phyloP scores from a whole-genome alignment of 1,284 basidiomycete genomes.

The Puccinia brachypodii region DNA sequence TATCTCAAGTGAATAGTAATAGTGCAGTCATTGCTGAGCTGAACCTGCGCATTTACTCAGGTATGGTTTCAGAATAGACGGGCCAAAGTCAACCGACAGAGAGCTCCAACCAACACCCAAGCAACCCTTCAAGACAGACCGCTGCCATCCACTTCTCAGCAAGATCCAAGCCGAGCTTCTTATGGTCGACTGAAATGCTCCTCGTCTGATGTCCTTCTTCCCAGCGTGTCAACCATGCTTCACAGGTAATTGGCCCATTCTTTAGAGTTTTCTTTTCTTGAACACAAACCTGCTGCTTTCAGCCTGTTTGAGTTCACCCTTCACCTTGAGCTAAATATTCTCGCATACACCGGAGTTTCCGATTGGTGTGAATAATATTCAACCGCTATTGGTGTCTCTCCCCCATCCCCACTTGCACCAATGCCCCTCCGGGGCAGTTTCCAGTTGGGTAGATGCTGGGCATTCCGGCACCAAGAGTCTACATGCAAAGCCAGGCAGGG shows the following conservation, averaged over 20 bases:
- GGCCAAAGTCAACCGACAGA: conserved; percentile 52
- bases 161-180: neutral
- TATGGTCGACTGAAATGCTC: neutral
- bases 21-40: neutral
- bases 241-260: conserved; percentile 10
- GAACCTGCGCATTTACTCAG: conserved; percentile 23
- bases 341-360: neutral
- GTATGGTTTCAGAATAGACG: conserved; percentile 56
- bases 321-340: neutral
- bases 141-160: neutral
- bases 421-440: neutral
- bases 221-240: conserved; percentile 15
- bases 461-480: neutral
- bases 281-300: neutral
- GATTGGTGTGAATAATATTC: neutral
- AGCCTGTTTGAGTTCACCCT: neutral
- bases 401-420: neutral
- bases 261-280: neutral
- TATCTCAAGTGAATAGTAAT: neutral
- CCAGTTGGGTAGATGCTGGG: neutral
- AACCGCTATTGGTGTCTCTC: no score
- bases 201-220: neutral
- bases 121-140: neutral
- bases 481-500: neutral
- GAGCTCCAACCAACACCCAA: neutral